These are phyloP conservation scores for Claviceps pazoutovae DNA, from an alignment of 2,329 filamentous ascomycete species.

Conservation along the genomic window DNA sequence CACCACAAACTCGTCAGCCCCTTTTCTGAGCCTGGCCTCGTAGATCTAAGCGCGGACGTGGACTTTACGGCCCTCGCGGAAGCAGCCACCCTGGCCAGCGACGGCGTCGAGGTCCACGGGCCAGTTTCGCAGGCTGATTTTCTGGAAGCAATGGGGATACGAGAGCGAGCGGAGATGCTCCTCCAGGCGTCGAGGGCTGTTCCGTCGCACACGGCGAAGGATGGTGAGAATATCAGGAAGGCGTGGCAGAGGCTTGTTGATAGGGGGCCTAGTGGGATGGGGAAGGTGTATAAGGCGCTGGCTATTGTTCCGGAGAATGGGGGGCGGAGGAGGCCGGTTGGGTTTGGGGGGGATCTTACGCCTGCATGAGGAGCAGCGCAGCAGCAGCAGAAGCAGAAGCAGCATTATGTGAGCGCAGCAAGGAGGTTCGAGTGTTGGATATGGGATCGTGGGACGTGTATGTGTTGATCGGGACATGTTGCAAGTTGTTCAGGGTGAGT, in stretches of 20 bases:
- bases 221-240: conserved; percentile 43
- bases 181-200: conserved; percentile 28
- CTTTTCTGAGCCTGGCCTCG: conserved; percentile 64
- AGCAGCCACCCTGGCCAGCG: conserved; percentile 58
- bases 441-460: too few species aligned
- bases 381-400: too few species aligned
- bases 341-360: conserved; percentile 65
- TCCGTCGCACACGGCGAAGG: conserved; percentile 29
- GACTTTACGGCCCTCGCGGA: conserved; percentile 85
- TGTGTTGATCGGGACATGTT: too few species aligned
- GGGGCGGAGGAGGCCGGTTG: conserved; percentile 64
- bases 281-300: conserved; percentile 84
- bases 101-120: conserved; percentile 80
- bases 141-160: conserved; percentile 67
- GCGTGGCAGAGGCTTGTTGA: conserved; percentile 79
- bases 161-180: conserved; percentile 58
- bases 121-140: conserved; percentile 78
- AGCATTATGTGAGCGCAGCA: too few species aligned
- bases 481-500: too few species aligned
- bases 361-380: neutral
- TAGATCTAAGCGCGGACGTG: conserved; percentile 85
- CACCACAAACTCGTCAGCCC: conserved; percentile 64
- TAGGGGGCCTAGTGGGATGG: conserved; percentile 73
- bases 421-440: too few species aligned
- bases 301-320: conserved; percentile 75